These are phyloP conservation scores for Cyclotella atomus DNA, from an alignment of 108 stramenopile genomes.

Conservation along the genomic window DNA sequence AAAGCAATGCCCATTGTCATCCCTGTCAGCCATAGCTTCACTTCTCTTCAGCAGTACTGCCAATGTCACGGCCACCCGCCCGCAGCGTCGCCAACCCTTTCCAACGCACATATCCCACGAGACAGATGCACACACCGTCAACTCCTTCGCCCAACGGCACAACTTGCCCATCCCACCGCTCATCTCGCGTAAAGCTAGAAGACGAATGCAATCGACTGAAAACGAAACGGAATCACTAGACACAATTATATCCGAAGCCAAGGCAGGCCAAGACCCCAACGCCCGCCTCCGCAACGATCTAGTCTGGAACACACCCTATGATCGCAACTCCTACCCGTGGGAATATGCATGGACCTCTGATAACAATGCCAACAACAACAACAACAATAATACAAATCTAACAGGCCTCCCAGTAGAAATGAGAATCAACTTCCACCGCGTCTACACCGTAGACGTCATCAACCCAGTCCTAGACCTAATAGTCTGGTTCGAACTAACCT, in stretches of 20 bases:
- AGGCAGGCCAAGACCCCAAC: constrained; percentile 1
- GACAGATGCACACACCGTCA: too few relatives aligned
- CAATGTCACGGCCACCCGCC: not conserved
- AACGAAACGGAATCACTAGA: not conserved
- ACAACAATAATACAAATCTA: too few relatives aligned
- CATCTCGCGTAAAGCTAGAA: constrained; percentile 1
- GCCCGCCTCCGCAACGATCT: constrained; percentile 17
- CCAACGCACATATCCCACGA: not conserved
- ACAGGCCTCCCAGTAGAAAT: constrained; percentile 44
- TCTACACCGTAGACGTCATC: constrained; percentile 33
- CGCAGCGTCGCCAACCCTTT: not conserved
- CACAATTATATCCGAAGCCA: constrained; percentile 10
- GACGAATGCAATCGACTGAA: not conserved
- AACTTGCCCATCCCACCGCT: not conserved
- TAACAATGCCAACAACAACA: not conserved
- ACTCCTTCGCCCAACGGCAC: constrained; percentile 10
- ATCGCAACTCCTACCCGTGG: constrained; percentile 45
- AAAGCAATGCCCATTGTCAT: not conserved
- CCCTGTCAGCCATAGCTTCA: not conserved
- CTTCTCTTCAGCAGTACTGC: not conserved
- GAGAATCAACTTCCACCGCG: constrained; percentile 44
- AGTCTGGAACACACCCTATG: constrained; percentile 24
- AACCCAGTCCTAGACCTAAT: constrained; percentile 45
- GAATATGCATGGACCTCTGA: constrained; percentile 39
- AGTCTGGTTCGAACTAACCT: constrained; percentile 48